Percentiles rank a stretch among this genome's conserved stretches.
These are phyloP conservation scores for Cryptococcus sp. DNA, from an alignment of 1,284 basidiomycete genomes.

Conservation along the genomic window DNA sequence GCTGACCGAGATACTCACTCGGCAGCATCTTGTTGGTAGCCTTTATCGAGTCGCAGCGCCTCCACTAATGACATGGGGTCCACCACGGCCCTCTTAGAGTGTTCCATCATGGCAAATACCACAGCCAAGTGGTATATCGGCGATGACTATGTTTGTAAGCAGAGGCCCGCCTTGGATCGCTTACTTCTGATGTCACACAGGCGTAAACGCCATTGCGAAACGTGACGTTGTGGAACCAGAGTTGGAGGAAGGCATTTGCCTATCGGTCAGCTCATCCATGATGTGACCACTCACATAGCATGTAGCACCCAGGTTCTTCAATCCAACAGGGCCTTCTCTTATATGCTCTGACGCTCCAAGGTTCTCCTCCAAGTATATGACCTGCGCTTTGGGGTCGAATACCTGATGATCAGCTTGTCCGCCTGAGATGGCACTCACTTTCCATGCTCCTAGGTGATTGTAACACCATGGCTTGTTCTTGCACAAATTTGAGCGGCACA, in stretches of 20 bases:
- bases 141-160: conserved; percentile 53
- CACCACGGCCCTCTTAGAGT: conserved; percentile 66
- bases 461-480: conserved; percentile 75
- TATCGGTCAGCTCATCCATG: conserved; percentile 22
- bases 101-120: conserved; percentile 73
- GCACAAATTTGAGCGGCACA: conserved; percentile 67
- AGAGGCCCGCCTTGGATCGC: conserved; percentile 4
- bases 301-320: conserved; percentile 91
- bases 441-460: conserved; percentile 78
- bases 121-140: conserved; percentile 56
- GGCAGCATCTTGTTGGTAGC: conserved; percentile 90
- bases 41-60: conserved; percentile 71
- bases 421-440: conserved; percentile 55
- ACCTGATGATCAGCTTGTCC: conserved; percentile 51
- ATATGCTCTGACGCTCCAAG: conserved; percentile 62
- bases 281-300: conserved; percentile 63
- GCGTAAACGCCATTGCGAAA: conserved; percentile 64
- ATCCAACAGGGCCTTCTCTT: conserved; percentile 68
- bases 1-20: conserved; percentile 62
- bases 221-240: conserved; percentile 66
- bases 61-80: conserved; percentile 81
- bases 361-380: conserved; percentile 58
- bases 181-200: conserved; percentile 60
- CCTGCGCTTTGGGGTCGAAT: conserved; percentile 62
- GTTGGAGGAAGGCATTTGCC: conserved; percentile 85